These are phyloP conservation scores for Rutstroemia sp. DNA, from an alignment of 2,329 filamentous ascomycete species.

Conservation along the genomic window DNA sequence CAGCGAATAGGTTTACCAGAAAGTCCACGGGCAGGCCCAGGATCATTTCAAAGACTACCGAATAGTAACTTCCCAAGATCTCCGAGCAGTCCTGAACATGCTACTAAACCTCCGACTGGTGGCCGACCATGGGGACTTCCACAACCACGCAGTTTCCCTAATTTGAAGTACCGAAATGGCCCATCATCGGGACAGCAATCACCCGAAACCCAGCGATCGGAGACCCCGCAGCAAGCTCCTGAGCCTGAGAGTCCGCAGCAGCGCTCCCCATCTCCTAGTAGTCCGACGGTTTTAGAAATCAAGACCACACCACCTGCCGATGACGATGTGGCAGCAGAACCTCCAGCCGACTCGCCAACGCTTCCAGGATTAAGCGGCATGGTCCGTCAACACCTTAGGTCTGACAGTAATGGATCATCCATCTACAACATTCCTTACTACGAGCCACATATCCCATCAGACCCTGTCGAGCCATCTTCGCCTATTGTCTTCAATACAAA, in stretches of 20 bases:
- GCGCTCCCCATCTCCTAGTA: background rate
- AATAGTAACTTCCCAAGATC: conserved; percentile 14
- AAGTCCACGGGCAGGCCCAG: conserved; percentile 12
- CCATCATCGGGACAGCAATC: conserved; percentile 22
- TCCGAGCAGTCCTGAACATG: conserved; percentile 8
- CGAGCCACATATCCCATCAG: conserved; percentile 33
- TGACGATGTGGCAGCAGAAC: background rate
- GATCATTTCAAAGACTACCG: conserved; percentile 22
- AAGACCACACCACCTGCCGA: conserved; percentile 6
- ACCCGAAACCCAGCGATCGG: conserved; percentile 26
- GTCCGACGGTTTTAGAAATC: background rate
- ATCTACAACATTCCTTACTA: conserved; percentile 52
- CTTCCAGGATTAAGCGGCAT: conserved; percentile 70
- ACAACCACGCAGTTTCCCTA: conserved; percentile 18
- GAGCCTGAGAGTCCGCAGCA: background rate
- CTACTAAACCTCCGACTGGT: background rate
- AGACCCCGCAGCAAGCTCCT: conserved; percentile 9
- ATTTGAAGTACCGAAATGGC: conserved; percentile 20
- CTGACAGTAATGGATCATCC: conserved; percentile 74
- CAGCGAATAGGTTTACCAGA: conserved; percentile 13
- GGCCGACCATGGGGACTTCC: conserved; percentile 4
- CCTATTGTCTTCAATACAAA: conserved; percentile 31
- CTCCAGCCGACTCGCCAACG: conserved; percentile 63
- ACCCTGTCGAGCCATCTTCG: conserved; percentile 25
- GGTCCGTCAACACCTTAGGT: conserved; percentile 77